Evolutionary conservation across 2,329 filamentous ascomycete species (phyloP).

Genomic region (Clonostachys rosea): DNA sequence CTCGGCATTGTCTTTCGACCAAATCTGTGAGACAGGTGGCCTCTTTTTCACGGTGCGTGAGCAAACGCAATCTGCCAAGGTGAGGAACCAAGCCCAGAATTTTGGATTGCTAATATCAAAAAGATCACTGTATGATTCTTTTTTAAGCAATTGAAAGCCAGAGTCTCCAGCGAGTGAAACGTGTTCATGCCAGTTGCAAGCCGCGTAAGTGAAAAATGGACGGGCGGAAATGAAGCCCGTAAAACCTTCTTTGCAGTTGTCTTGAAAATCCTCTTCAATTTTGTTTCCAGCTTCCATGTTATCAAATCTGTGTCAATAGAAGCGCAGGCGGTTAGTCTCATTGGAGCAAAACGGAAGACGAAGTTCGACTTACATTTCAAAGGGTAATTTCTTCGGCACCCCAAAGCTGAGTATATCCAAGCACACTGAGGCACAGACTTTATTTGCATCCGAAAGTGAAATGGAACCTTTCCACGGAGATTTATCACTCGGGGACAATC

Average conservation of each 20-base stretch:
- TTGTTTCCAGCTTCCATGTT: background rate
- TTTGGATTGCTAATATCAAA: background rate
- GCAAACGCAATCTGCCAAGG: background rate
- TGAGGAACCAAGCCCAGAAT: background rate
- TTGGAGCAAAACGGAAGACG: background rate
- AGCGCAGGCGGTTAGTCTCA: too few species aligned
- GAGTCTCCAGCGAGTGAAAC: background rate
- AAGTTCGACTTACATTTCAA: background rate
- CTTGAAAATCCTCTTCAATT: too few species aligned
- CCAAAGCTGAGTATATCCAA: background rate
- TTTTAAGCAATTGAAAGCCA: background rate
- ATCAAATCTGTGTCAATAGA: background rate
- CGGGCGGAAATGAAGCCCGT: background rate
- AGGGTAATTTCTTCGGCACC: background rate
- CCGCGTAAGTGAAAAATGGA: background rate
- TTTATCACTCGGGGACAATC: too few species aligned
- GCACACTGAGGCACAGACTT: background rate
- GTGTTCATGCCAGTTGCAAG: background rate
- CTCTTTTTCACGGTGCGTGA: too few species aligned
- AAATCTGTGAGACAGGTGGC: background rate
- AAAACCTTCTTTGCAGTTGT: too few species aligned
- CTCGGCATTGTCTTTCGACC: background rate
- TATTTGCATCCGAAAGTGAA: background rate
- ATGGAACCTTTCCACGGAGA: background rate
- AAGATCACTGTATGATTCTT: background rate